Conservation (phyloP, 352 stramenopile genomes). For the Globisporangium mamillatum region DNA sequence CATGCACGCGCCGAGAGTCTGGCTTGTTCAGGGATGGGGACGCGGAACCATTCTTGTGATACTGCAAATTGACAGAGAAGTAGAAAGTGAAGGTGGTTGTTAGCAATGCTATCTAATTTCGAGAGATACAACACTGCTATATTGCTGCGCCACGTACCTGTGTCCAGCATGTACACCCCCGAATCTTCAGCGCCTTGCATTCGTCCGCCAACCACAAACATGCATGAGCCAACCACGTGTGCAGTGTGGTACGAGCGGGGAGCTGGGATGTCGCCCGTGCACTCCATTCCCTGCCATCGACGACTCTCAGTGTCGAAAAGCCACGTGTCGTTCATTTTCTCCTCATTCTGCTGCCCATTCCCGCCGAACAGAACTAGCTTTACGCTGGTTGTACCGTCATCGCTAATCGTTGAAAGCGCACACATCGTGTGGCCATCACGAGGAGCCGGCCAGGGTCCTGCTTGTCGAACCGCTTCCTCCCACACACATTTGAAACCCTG, state of each 20-base stretch:
- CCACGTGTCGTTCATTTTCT: conserved; percentile 75
- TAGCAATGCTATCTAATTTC: neutral
- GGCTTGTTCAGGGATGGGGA: conserved; percentile 33
- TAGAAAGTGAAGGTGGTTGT: neutral
- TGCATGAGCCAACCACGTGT: conserved; percentile 39
- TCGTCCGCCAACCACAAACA: conserved; percentile 67
- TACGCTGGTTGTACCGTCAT: neutral
- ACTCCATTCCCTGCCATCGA: conserved; percentile 40
- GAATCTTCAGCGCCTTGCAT: conserved; percentile 41
- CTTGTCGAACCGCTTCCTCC: conserved; percentile 17
- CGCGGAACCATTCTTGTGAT: conserved; percentile 36
- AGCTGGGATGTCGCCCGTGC: conserved; percentile 36
- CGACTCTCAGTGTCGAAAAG: conserved; percentile 36
- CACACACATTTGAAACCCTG: conserved; percentile 22
- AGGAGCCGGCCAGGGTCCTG: conserved; percentile 29
- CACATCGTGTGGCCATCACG: conserved; percentile 70
- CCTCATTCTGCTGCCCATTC: conserved; percentile 64
- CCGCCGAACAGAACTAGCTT: conserved; percentile 57
- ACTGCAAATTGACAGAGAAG: conserved; percentile 10
- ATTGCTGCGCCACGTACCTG: conserved; percentile 14
- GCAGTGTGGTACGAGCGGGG: conserved; percentile 71
- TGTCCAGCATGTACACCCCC: conserved; percentile 56
- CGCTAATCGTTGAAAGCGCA: conserved; percentile 12
- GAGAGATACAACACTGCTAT: too few species aligned
- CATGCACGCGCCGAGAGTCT: conserved; percentile 48